Evolutionary conservation across 2,329 filamentous ascomycete species (phyloP), one percentile per base, ranked within the genome.

Genomic region (Claviceps purpurea): DNA sequence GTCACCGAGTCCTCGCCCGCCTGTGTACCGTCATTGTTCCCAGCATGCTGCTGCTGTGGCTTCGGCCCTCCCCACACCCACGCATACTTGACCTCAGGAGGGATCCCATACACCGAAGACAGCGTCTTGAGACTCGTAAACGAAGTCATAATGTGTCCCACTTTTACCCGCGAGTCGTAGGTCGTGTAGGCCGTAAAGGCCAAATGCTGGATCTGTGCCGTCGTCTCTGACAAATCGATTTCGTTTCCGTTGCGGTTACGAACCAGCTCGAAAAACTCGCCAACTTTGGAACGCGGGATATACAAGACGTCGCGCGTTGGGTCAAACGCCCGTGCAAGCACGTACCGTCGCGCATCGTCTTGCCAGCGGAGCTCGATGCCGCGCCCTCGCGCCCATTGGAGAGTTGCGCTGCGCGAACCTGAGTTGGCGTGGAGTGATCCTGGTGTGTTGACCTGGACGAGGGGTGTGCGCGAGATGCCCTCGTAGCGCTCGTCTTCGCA

Each of bases 151-250:
- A 60, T 6, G 13, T 16, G 6, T 2, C 46, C 50, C 4, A 65
- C 43, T 34, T 45, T 54, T 7, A 8, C 20, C 50, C 57, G 51
- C 55, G 56, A 60, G 54, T 61, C 58, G 52, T 63, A 63, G 4
- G 57, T 58, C 18, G 57, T 60, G 26, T 59, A 61, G 2, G 60
- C 61, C 0, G 63, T 58, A 4, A 65, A 30, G 2, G 60, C 61
- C 4, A 65, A 56, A 41, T 60, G 44, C 5, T 13, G 47, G 40
- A 64, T 50, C 42, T 39, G 44, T 3, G 43, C 45, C 26, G 55
- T 54, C 30, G 58, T 42, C 16, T 37, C 49, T n/a, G 51, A 38
- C 1, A 49, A 20, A 4, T 30, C 30, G 30, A 30, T 10, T 4
- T 30, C 30, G 30, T 30, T 30, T 5, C 34, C 53, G 3, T 22